Base-by-base conservation (phyloP, 1,284 basidiomycete species). In the Cryptococcus sp. region DNA sequence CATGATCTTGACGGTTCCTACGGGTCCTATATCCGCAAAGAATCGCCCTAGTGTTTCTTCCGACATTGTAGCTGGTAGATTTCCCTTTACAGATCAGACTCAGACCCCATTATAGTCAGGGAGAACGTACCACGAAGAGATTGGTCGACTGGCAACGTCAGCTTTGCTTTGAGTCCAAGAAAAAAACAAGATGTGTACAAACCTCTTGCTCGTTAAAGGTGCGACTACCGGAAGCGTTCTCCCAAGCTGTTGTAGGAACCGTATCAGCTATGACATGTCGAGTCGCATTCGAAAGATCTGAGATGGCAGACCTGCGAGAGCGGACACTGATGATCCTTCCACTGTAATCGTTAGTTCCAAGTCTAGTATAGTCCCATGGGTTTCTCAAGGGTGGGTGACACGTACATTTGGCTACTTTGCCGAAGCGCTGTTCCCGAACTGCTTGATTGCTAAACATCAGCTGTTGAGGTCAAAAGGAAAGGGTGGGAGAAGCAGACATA, bases 21-120 rank as follows among this genome's bases (percentile, higher is more conserved):
- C 72, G 1, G 77, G 73, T 0, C 79, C 79, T 37, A 69, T 72
- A 23, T 73, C 69, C 0, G 87, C 85, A 66, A 94, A 97, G 70
- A 94, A 90, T 51, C 82, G 79, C 1, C 92, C 94, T 24, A 98
- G 72, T 18, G 77, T 78, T 56, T 83, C 82, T 64, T 97, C 93
- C 1, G 83, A 88, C 14, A 93, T 83, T 63, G 86, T 82, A 2
- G 80, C 74, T 0, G 94, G 93, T 6, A 98, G 74, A 63, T 93
- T 91, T 1, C 63, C 63, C 70, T 72, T n/a, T 31, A 4, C 2
- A 11, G 6, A 34, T 56, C 41, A 54, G 39, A 12, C 21, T 18
- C 18, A 7, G 36, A 4, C 3, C 9, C 7, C 7, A 22, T 19
- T 3, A 24, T 36, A 19, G 21, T 22, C 16, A n/a, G n/a, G 6